Evolutionary conservation across 2,329 filamentous ascomycete genomes (phyloP), one percentile per base, ranked within the genome.

Genomic region (Periconia sp.): DNA sequence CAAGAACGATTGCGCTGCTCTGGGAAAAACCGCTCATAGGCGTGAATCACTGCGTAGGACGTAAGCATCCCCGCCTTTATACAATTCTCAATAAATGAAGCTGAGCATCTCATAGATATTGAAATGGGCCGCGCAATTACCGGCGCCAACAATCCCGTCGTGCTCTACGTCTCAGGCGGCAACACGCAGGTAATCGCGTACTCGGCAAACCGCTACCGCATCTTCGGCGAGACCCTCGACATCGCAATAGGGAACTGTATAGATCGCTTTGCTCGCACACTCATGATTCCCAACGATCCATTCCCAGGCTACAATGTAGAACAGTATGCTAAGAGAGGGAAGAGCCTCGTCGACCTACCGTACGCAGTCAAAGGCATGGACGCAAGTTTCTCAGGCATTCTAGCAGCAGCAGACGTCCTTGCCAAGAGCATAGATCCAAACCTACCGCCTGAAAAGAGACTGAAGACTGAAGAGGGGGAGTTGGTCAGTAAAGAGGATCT

Each of bases 361-460:
- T 99, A 99, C 65, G 85, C 92, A 2, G 94, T 99, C 52, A 99
- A 99, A 73, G 94, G 94, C 37, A 99, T 99, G 94, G 94, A 99
- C 70, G 95, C 91, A 62, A 94, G 88, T 17, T 97, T 99, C 72
- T 92, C 88, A 2, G 94, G 94, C 2, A 95, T 99, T 52, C 76
- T 99, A 19, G 89, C 89, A 1, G 82, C 83, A 4, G 86, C 92
- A 10, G 94, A 99, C 66, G 78, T 86, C 24, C 77, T 96, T 32
- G 92, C 92, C 1, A 82, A 78, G 41, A 84, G 82, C 68, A 84
- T 90, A 2, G 61, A 62, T 9, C 63, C 66, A n/a, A 47, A 35
- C 4, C 29, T 71, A 28, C 59, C 65, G 0, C 36, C 54, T 72
- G 78, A 75, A 4, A 67, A 57, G 49, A 60, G 56, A 50, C 56